phyloP scores from a whole-genome alignment of 495 filamentous ascomycete genomes.

The Daldinia decipiens region DNA sequence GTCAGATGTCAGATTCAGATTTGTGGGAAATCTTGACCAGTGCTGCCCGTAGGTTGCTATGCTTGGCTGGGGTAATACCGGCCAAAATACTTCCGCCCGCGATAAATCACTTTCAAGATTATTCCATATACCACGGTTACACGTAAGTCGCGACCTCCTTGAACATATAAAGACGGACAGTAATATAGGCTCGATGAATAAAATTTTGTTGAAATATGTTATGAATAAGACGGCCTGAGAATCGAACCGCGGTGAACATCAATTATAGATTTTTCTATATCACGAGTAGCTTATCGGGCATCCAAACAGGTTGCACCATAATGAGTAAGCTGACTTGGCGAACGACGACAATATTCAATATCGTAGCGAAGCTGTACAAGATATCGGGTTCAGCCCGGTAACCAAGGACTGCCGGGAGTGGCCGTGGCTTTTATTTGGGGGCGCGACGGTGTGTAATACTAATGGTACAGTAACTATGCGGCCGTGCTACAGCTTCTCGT shows the following conservation, averaged over 20 bases:
- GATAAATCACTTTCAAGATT: background rate
- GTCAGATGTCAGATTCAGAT: slow-evolving; percentile 13
- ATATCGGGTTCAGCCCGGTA: background rate
- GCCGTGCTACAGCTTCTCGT: slow-evolving; percentile 9
- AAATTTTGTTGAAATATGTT: background rate
- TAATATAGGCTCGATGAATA: background rate
- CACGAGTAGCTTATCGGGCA: background rate
- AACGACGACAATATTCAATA: background rate
- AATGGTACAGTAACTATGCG: background rate
- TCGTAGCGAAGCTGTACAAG: background rate
- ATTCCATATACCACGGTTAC: background rate
- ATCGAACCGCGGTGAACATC: background rate
- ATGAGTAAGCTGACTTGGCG: slow-evolving; percentile 35
- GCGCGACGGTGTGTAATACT: slow-evolving; percentile 3
- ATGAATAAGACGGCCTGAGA: background rate
- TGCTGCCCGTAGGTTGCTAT: slow-evolving; percentile 1
- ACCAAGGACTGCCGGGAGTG: background rate
- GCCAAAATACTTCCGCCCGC: slow-evolving; percentile 9
- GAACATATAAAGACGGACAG: background rate
- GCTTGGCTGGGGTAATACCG: slow-evolving; percentile 10
- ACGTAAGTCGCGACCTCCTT: background rate
- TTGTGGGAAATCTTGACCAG: slow-evolving; percentile 7
- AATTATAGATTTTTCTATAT: background rate
- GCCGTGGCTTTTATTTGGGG: background rate
- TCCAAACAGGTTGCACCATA: slow-evolving; percentile 2